Evolutionary conservation across 139 green algal genomes (phyloP), one percentile per base, ranked within the genome.

Genomic region (Eudorina sp.): DNA sequence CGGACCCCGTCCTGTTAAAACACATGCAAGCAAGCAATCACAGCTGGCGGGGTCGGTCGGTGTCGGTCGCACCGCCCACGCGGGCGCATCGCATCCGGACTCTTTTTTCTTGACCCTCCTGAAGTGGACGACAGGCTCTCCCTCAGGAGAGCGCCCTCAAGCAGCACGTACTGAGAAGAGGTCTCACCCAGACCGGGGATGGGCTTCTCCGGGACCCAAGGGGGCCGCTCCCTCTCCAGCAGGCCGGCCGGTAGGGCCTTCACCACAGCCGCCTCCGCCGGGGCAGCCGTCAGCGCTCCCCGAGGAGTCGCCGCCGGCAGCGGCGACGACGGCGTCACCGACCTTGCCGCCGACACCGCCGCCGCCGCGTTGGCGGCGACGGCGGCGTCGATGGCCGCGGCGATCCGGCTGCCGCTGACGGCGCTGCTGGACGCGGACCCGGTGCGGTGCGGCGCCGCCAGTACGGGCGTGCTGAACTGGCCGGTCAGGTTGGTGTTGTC

Each of bases 401-500:
- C 23, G 34, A 53, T 9, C 16, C 13, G 7, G 34, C 40, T 53
- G 78, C 23, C 38, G 78, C 53, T 66, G 53, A 29, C 43, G 78
- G 16, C 27, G 78, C 31, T 53, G 23, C 34, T 7, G 46, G 76
- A 9, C 18, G 18, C 23, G n/a, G 76, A 84, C 25, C 51, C 31
- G 4, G 55, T 85, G 40, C 79, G 79, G 58, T 75, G 79, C 40
- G 79, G 79, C 25, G 79, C 79, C 40, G 79, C 58, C 55, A 85
- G 79, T 18, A 75, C 79, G 0, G 79, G 79, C 0, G 55, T 75
- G 79, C 79, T 85, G 58, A 85, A 75, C 40, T 85, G 79, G 25
- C 79, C 79, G 7, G 79, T 75, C 27, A 84, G 34, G 38, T 19
- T n/a, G 77, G 36, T 53, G 38, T 36, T 62, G 53, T 55, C 23